Evolutionary conservation across 768 basidiomycete species (phyloP).

Genomic region (Tremella fuciformis): DNA sequence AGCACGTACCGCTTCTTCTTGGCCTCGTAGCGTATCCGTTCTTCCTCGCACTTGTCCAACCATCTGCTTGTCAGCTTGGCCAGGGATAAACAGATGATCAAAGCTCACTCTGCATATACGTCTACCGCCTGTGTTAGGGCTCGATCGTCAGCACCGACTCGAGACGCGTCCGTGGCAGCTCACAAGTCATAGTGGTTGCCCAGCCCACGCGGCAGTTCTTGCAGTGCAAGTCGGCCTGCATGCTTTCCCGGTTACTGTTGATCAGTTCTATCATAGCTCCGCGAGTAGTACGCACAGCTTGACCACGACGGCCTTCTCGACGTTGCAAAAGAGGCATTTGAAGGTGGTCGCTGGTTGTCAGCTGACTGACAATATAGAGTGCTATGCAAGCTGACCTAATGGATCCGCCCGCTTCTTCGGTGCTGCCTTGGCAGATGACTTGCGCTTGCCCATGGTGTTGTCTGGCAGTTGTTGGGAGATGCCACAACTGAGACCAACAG

Average conservation of each 20-base stretch:
- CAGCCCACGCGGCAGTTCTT: slow-evolving; percentile 58
- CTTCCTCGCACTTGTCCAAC: slow-evolving; percentile 50
- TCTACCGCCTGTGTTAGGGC: slow-evolving; percentile 24
- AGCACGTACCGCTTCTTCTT: slow-evolving; percentile 33
- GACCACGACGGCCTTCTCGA: slow-evolving; percentile 41
- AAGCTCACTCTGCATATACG: slow-evolving; percentile 69
- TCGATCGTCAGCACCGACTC: slow-evolving; percentile 1
- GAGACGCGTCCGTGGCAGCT: too few species aligned
- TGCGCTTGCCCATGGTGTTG: slow-evolving; percentile 49
- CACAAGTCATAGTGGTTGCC: too few species aligned
- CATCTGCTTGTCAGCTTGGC: slow-evolving; percentile 31
- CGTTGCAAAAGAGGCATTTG: slow-evolving; percentile 50
- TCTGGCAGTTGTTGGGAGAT: too few species aligned
- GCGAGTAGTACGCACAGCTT: slow-evolving; percentile 28
- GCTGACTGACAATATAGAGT: not conserved
- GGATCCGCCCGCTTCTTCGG: slow-evolving; percentile 28
- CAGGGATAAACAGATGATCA: slow-evolving; percentile 61
- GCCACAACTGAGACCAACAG: too few species aligned
- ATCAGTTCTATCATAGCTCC: slow-evolving; percentile 65
- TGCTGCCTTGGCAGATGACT: slow-evolving; percentile 43
- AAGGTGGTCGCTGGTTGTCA: slow-evolving; percentile 39
- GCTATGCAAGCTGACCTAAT: slow-evolving; percentile 4
- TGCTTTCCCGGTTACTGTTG: slow-evolving; percentile 59
- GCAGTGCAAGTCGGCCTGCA: slow-evolving; percentile 72
- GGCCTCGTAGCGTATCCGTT: slow-evolving; percentile 29